Evolutionary conservation across 192 early-diverging fungal species (phyloP), one percentile per base, ranked within the genome.

Genomic region (Dissophora ornata): DNA sequence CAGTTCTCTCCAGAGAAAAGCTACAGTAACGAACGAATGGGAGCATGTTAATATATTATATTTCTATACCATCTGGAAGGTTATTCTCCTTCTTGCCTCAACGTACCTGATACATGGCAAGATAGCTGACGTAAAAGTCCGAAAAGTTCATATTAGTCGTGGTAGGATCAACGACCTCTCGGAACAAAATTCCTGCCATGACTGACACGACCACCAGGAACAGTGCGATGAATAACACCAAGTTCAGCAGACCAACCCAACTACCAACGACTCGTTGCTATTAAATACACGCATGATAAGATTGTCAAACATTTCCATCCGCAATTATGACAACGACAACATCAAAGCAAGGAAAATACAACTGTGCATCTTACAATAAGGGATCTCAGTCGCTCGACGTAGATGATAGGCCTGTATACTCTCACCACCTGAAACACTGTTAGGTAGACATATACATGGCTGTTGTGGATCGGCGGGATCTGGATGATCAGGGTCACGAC

Each of bases 1-100:
- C 88, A 89, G 53, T 89, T 79, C 54, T 86, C 86, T 45, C 86
- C 86, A 22, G 88, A 89, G 53, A 89, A 89, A 2, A 89, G 51
- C 85, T 87, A 53, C 21, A 49, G 25, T n/a, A 28, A 28, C 22
- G 6, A 53, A 57, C n/a, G n/a, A n/a, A n/a, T n/a, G n/a, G n/a
- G n/a, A n/a, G n/a, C n/a, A n/a, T n/a, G n/a, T n/a, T n/a, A n/a
- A n/a, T n/a, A n/a, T n/a, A n/a, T n/a, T n/a, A n/a, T n/a, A n/a
- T n/a, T n/a, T n/a, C n/a, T n/a, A n/a, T n/a, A n/a, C n/a, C n/a
- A n/a, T n/a, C n/a, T n/a, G n/a, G n/a, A n/a, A n/a, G n/a, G n/a
- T n/a, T n/a, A n/a, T 45, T 24, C 24, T 19, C 26, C 12, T 7
- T n/a, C 15, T 18, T 21, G 6, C 16, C 28, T 32, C 30, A 36